Evolutionary conservation across 164 flowering plant species (phyloP), one percentile per base, ranked within the genome.

Genomic region (Dillenia suffruticosa): DNA sequence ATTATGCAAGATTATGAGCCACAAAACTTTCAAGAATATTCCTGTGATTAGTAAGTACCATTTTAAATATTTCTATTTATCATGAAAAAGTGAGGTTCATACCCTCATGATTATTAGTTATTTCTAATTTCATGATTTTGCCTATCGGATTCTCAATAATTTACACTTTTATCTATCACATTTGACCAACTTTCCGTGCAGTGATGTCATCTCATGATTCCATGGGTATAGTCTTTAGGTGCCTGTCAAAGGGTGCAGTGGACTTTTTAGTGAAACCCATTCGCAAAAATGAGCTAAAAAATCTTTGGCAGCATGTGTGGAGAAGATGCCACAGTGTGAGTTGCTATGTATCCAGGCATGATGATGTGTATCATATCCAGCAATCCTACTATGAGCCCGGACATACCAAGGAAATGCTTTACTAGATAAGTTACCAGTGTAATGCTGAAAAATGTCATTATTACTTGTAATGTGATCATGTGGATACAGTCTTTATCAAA

Each of bases 201-300:
- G 90, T 83, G 90, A 85, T 81, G 87, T 83, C 90, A 68, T 79
- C 84, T 69, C 84, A 76, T 74, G 90, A 85, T 70, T 79, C 90
- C 46, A 80, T 83, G 86, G 83, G 86, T 56, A 57, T 83, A 74
- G 90, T 85, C 54, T 85, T 85, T 65, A 83, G 73, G 70, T 85
- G 90, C 64, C 63, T 85, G 61, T 85, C 90, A 63, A 81, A 76
- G 70, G 87, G 90, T 64, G 90, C 86, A 44, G 87, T 81, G 61
- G 90, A 85, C 74, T 85, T 83, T 66, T 66, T 83, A 63, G 83
- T 81, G 72, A 85, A 85, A 73, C 90, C 90, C 63, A 78, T 85
- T 65, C 77, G 87, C 47, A 85, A 85, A 70, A 85, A 85, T 77
- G 90, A 85, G 78, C 86, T 85, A 46, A 83, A 80, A 72, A 85